Percentiles rank a stretch among this genome's conserved stretches.
Evolutionary conservation across 805 yeast genomes (phyloP).

Genomic region (Myxozyma vanderwaltii): DNA sequence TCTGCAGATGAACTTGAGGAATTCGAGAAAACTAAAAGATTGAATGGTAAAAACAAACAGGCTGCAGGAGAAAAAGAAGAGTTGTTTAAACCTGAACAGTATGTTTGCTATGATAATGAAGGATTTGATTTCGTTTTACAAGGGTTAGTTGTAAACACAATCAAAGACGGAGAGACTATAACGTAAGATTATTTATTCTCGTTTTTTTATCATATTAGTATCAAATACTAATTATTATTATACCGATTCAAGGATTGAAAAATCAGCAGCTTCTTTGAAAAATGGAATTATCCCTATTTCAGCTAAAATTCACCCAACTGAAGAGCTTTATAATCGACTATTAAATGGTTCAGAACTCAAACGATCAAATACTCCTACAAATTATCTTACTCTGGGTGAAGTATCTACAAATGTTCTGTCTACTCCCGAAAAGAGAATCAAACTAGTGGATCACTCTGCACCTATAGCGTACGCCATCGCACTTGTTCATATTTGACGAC

Average conservation of each 20-base stretch:
- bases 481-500: too few relatives aligned
- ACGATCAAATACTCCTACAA: too few relatives aligned
- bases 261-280: background rate
- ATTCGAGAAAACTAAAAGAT: background rate
- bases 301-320: too few relatives aligned
- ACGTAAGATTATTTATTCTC: conserved; percentile 3
- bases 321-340: too few relatives aligned
- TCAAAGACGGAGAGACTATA: conserved; percentile 14
- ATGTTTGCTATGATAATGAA: conserved; percentile 11
- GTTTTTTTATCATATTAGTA: background rate
- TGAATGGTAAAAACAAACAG: background rate
- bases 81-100: conserved; percentile 4
- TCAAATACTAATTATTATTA: background rate
- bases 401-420: too few relatives aligned
- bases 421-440: background rate
- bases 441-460: background rate
- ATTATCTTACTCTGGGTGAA: too few relatives aligned
- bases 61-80: background rate
- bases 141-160: conserved; percentile 4
- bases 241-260: background rate
- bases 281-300: background rate
- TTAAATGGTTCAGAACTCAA: too few relatives aligned
- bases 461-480: conserved; percentile 3
- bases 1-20: background rate
- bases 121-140: conserved; percentile 16